Percentiles rank a stretch among this genome's conserved stretches.
Evolutionary conservation across 108 stramenopile genomes (phyloP).

Genomic region (Nitzschia sp.): DNA sequence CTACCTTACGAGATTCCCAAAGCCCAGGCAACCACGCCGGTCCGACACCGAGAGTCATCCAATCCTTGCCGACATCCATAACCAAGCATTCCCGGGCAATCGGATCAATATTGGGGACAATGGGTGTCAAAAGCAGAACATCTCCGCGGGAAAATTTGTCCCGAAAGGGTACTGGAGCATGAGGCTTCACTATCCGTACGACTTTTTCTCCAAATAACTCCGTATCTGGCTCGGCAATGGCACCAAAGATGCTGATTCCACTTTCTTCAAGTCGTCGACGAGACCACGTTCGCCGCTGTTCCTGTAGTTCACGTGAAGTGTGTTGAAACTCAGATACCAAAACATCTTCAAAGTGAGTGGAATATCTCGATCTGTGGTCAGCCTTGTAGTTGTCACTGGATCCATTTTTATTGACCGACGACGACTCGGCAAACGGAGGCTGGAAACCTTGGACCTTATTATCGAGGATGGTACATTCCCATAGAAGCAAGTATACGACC

Average conservation of each 20-base stretch:
- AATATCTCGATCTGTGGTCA: constrained; percentile 21
- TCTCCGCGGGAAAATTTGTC: constrained; percentile 63
- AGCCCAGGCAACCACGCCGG: constrained; percentile 70
- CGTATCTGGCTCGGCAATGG: constrained; percentile 54
- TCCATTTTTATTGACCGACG: not conserved
- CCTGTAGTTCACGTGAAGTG: constrained; percentile 27
- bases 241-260: constrained; percentile 56
- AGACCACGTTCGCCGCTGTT: constrained; percentile 42
- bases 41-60: constrained; percentile 57
- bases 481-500: too few species aligned
- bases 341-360: constrained; percentile 48
- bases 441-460: too few species aligned
- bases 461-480: too few species aligned
- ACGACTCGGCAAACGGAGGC: too few species aligned
- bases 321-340: constrained; percentile 49
- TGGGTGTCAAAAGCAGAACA: constrained; percentile 52
- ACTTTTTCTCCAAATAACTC: constrained; percentile 78
- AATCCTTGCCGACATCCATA: constrained; percentile 59
- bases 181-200: constrained; percentile 35
- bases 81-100: constrained; percentile 56
- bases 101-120: not conserved
- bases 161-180: constrained; percentile 10
- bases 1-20: constrained; percentile 61
- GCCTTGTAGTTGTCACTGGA: too few species aligned
- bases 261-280: constrained; percentile 45